Evolutionary conservation across 78 protist genomes (phyloP).

Genomic region (Bigelowiella natans): DNA sequence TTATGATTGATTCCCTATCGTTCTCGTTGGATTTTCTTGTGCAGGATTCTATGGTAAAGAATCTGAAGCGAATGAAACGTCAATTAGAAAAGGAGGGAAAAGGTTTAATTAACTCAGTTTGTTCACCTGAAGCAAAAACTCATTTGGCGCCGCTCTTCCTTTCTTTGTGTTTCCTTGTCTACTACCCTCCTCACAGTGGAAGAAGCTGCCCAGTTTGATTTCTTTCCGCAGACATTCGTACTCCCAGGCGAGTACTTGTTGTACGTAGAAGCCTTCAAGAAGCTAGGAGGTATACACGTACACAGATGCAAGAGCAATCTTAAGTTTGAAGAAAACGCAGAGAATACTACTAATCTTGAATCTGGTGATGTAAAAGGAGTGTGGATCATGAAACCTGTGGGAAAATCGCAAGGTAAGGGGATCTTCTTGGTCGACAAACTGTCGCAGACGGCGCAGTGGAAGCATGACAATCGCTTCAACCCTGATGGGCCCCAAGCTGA

Average conservation of each 20-base stretch:
- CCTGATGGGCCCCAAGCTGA: slow-evolving; percentile 1
- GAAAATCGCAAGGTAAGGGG: slow-evolving; percentile 48
- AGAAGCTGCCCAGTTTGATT: slow-evolving; percentile 46
- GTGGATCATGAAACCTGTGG: slow-evolving; percentile 69
- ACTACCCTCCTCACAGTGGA: too few species aligned
- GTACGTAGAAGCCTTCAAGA: slow-evolving; percentile 55
- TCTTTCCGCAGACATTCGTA: slow-evolving; percentile 47
- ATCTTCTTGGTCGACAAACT: slow-evolving; percentile 73
- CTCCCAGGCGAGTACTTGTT: slow-evolving; percentile 64
- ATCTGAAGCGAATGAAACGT: slow-evolving; percentile 39
- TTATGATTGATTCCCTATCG: too few species aligned
- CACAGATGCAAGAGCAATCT: too few species aligned
- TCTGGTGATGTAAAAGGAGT: background rate
- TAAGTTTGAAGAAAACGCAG: too few species aligned
- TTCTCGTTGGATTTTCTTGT: background rate
- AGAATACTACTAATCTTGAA: too few species aligned
- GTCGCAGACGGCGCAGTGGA: slow-evolving; percentile 58
- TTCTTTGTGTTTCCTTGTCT: too few species aligned
- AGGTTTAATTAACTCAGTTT: too few species aligned
- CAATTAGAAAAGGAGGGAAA: slow-evolving; percentile 30
- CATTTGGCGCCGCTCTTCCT: too few species aligned
- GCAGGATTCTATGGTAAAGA: slow-evolving; percentile 50
- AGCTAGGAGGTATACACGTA: background rate
- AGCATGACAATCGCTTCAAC: background rate
- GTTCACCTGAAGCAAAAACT: too few species aligned